Conservation (phyloP, 1,139 yeast species). For the Groenewaldozyma auringiensis region DNA sequence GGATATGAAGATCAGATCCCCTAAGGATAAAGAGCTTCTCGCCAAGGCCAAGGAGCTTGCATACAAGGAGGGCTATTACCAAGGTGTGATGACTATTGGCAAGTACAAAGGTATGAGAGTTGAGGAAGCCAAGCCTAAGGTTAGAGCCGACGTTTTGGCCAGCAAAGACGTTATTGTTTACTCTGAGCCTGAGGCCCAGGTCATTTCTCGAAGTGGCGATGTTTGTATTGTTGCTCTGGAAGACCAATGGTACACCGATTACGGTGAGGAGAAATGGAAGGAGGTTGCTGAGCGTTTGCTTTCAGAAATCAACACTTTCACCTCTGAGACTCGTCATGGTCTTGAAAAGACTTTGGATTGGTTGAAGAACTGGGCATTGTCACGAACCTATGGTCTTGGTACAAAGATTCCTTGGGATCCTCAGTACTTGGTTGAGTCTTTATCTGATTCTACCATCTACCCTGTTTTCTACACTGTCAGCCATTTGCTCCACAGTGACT, state of each 20-base stretch:
- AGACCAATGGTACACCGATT: conserved; percentile 98
- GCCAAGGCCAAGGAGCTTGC: conserved; percentile 92
- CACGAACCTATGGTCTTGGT: conserved; percentile 95
- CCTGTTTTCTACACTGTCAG: conserved; percentile 93
- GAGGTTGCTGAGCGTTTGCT: conserved; percentile 78
- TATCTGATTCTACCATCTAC: conserved; percentile 93
- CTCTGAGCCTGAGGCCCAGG: conserved; percentile 88
- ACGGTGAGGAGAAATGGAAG: conserved; percentile 94
- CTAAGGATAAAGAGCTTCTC: conserved; percentile 80
- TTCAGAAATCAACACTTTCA: conserved; percentile 66
- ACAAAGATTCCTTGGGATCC: conserved; percentile 97
- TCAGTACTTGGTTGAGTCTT: conserved; percentile 84
- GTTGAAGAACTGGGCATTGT: conserved; percentile 98
- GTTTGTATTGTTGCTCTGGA: conserved; percentile 94
- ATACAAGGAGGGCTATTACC: conserved; percentile 94
- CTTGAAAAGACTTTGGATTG: conserved; percentile 93
- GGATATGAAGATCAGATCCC: conserved; percentile 85
- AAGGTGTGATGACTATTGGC: conserved; percentile 76
- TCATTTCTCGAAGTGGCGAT: conserved; percentile 93
- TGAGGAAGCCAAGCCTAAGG: conserved; percentile 83
- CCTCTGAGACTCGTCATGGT: conserved; percentile 81
- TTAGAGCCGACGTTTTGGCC: conserved; percentile 71
- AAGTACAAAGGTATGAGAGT: conserved; percentile 83
- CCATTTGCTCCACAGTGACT: conserved; percentile 79
- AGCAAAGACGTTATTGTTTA: conserved; percentile 78